phyloP scores from a whole-genome alignment of 441 rosid species.

The Populus hybrid region DNA sequence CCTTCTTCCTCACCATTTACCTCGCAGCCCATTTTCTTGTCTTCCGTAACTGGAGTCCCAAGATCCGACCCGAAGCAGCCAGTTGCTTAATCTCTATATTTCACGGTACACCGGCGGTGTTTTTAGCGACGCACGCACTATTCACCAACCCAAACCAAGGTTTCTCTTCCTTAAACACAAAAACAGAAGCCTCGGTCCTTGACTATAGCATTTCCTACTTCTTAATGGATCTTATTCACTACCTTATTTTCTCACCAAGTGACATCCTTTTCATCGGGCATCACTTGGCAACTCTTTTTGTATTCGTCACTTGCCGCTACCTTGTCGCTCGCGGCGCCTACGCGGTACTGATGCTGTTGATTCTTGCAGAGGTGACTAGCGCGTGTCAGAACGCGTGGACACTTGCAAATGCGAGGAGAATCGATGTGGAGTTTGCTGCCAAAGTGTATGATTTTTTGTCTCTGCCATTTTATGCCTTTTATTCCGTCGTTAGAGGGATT shows the following conservation, averaged over 20 bases:
- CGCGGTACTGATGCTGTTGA: conserved; percentile 56
- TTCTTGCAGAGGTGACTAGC: conserved; percentile 88
- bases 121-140: conserved; percentile 50
- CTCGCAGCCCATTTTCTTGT: conserved; percentile 47
- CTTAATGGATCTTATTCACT: conserved; percentile 72
- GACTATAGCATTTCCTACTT: conserved; percentile 86
- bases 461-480: conserved; percentile 65
- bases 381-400: conserved; percentile 90
- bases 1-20: conserved; percentile 56
- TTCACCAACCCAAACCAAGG: conserved; percentile 44
- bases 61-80: conserved; percentile 72
- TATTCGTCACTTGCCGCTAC: conserved; percentile 76
- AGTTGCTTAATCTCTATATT: conserved; percentile 76
- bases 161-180: conserved; percentile 62
- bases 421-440: conserved; percentile 45
- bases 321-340: conserved; percentile 66
- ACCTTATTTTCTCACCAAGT: conserved; percentile 55
- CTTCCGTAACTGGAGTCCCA: conserved; percentile 62
- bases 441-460: conserved; percentile 48
- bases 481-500: conserved; percentile 63
- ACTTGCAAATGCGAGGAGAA: conserved; percentile 49
- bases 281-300: conserved; percentile 83
- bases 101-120: conserved; percentile 79
- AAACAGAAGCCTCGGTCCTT: conserved; percentile 52
- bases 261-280: conserved; percentile 84